Percentiles rank a stretch among this genome's conserved stretches.
Evolutionary conservation across 805 yeast species (phyloP).

Genomic region (Pichia pseudocactophila): DNA sequence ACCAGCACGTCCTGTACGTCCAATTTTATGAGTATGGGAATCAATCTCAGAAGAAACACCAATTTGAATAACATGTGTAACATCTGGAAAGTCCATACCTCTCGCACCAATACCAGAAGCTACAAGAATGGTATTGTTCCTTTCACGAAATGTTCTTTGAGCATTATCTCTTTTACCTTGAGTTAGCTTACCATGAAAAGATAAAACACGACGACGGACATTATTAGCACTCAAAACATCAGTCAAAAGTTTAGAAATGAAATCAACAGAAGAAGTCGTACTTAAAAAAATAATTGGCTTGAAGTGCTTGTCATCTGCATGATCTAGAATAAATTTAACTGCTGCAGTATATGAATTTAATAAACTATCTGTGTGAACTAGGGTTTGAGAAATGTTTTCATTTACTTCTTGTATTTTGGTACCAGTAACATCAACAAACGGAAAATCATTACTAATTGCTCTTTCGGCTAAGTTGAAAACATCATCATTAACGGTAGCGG

Average conservation of each 20-base stretch:
- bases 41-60: conserved; percentile 67
- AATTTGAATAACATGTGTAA: conserved; percentile 76
- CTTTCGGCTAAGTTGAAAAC: conserved; percentile 58
- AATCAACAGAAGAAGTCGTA: conserved; percentile 61
- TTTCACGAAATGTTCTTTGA: conserved; percentile 26
- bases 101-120: conserved; percentile 94
- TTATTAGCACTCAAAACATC: conserved; percentile 12
- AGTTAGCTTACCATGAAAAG: conserved; percentile 65
- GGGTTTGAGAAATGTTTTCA: conserved; percentile 63
- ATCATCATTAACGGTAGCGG: conserved; percentile 75
- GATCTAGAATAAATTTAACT: conserved; percentile 34
- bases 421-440: conserved; percentile 59
- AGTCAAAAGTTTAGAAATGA: conserved; percentile 37
- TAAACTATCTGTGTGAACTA: conserved; percentile 45
- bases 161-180: conserved; percentile 48
- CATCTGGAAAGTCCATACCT: conserved; percentile 91
- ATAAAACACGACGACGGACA: conserved; percentile 13
- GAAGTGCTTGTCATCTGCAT: conserved; percentile 32
- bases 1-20: conserved; percentile 95
- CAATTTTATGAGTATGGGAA: conserved; percentile 88
- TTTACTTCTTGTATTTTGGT: conserved; percentile 56
- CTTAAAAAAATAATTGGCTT: conserved; percentile 82
- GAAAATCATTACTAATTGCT: conserved; percentile 44
- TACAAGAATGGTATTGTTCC: conserved; percentile 50
- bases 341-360: conserved; percentile 56